Base-by-base conservation (phyloP, 345 rosid species). In the Gossypium australe region DNA sequence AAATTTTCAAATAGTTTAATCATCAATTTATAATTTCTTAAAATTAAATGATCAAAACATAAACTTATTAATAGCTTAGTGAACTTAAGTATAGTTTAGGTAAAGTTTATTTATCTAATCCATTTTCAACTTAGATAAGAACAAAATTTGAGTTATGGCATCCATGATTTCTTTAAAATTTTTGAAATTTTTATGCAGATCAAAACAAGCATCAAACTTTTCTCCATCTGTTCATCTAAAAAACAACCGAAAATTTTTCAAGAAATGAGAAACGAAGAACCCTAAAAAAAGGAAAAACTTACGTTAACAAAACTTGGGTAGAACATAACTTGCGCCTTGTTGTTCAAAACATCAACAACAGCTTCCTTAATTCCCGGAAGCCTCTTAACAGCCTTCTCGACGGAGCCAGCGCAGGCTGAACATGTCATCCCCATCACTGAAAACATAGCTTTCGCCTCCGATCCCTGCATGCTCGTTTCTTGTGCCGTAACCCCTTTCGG, bases 371-470 rank as follows among this genome's bases (percentile, higher is more conserved):
- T 89, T 5, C 98, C 98, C 0, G 94, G 86, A n/a, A 94, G 92
- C 72, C 98, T 81, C 72, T 94, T 94, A 78, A 94, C 72, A 25
- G 93, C 97, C 78, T 94, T 94, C 85, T 94, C 98, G 38, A 92
- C 89, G 29, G 98, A 94, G 24, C 93, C 98, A 6, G 97, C 97
- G 61, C 98, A 94, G 43, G 98, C 98, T 2, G 98, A 85, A 76
- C 94, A 90, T 0, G 92, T 87, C 98, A 94, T 89, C 67, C 98
- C 98, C 3, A 66, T n/a, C 3, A 94, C 98, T 3, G 86, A 81
- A 29, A 90, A 89, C 57, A 87, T 76, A 18, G 89, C 96, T 74
- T 79, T 87, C 44, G 84, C 77, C 76, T 83, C 85, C 4, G 90
- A 79, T 3, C 78, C 79, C 61, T 63, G 79, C 13, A 56, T 76